A percentile compares a stretch with the other conserved stretches of the same genome.
Evolutionary conservation across 1,284 basidiomycete species (phyloP).

Genomic region (Schizopora paradoxa): DNA sequence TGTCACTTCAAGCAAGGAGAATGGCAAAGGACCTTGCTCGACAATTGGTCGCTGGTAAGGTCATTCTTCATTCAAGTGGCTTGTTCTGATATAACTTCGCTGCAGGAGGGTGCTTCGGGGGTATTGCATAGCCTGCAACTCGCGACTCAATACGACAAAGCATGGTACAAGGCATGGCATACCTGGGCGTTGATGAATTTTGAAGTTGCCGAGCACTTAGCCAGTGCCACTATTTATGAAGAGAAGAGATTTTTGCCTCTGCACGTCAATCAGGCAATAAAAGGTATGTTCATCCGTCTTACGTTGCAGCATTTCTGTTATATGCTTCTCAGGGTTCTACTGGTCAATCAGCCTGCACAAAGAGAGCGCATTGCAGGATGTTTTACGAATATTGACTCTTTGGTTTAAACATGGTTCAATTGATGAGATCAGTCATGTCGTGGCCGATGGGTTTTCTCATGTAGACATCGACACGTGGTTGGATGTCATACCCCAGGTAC

Average conservation of each 20-base stretch:
- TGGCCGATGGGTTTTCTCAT: conserved; percentile 82
- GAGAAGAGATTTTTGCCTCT: conserved; percentile 70
- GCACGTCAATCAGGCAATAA: conserved; percentile 91
- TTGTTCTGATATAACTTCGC: conserved; percentile 14
- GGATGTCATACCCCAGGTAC: conserved; percentile 94
- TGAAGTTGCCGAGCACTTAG: conserved; percentile 85
- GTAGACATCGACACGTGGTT: conserved; percentile 98
- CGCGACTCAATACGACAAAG: conserved; percentile 88
- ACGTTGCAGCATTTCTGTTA: not conserved
- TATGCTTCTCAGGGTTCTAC: conserved; percentile 72
- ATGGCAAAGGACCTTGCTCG: conserved; percentile 84
- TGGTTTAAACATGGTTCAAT: conserved; percentile 99
- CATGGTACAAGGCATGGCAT: conserved; percentile 99
- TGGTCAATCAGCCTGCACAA: conserved; percentile 88
- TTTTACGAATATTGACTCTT: conserved; percentile 86
- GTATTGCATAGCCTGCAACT: conserved; percentile 83
- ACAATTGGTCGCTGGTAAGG: conserved; percentile 75
- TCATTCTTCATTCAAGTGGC: conserved; percentile 2
- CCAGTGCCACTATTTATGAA: conserved; percentile 56
- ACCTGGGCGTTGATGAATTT: conserved; percentile 98
- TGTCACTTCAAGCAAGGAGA: conserved; percentile 97
- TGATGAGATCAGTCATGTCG: conserved; percentile 86
- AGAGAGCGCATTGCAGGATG: conserved; percentile 94
- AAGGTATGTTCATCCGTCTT: conserved; percentile 49
- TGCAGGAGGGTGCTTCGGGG: conserved; percentile 70